These are phyloP conservation scores for Apiotrichum akiyoshidainum DNA, from an alignment of 1,284 basidiomycete species.

Conservation along the genomic window DNA sequence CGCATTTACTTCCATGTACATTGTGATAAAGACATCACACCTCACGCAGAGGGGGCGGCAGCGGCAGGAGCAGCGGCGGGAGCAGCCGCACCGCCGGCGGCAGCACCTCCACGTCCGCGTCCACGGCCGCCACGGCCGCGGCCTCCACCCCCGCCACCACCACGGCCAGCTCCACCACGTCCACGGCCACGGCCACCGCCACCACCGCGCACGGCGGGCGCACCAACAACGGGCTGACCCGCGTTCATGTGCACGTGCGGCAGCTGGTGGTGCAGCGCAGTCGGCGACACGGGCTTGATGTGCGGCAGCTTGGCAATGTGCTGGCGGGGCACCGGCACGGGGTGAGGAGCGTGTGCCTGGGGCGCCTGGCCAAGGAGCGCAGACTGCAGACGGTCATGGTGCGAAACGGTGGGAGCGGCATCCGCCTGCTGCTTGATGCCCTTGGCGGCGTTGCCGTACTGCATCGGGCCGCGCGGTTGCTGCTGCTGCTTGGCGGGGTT, in stretches of 20 bases:
- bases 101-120: neutral
- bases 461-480: constrained; percentile 18
- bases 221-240: neutral
- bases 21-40: too few relatives aligned
- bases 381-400: constrained; percentile 35
- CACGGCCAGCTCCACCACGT: constrained; percentile 12
- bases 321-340: constrained; percentile 4
- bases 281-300: constrained; percentile 18
- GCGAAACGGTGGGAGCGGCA: constrained; percentile 12
- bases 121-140: constrained; percentile 5
- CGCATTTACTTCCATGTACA: too few relatives aligned
- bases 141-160: constrained; percentile 5
- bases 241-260: constrained; percentile 1
- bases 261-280: neutral
- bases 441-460: constrained; percentile 47
- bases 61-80: neutral
- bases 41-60: constrained; percentile 3
- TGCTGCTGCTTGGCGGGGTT: constrained; percentile 54
- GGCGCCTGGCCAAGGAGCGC: constrained; percentile 23
- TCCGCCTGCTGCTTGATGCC: constrained; percentile 30
- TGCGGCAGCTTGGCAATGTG: constrained; percentile 15
- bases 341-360: constrained; percentile 6
- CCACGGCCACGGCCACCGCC: constrained; percentile 8
- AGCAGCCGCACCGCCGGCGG: neutral
- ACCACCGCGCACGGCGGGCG: constrained; percentile 1